These are phyloP conservation scores for Ophiostoma angusticollis DNA, from an alignment of 2,329 filamentous ascomycete genomes.

Conservation along the genomic window DNA sequence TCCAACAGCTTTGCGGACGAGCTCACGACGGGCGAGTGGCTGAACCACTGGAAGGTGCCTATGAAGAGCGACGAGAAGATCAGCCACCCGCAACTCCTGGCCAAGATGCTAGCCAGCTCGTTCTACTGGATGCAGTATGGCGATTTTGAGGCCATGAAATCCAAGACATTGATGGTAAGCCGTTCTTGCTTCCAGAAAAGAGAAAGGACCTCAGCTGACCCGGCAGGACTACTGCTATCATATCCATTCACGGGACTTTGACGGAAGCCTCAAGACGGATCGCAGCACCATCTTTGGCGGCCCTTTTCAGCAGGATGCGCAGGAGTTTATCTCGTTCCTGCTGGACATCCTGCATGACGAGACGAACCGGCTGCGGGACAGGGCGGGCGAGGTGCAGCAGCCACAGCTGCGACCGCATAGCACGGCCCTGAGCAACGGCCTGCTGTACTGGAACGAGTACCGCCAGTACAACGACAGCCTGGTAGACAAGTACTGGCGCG, in stretches of 20 bases:
- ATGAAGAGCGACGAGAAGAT: conserved; percentile 45
- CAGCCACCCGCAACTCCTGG: conserved; percentile 44
- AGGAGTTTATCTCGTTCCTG: conserved; percentile 78
- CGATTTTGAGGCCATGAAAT: conserved; percentile 37
- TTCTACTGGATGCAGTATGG: conserved; percentile 44
- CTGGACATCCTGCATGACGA: conserved; percentile 76
- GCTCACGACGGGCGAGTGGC: conserved; percentile 45
- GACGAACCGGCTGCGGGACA: conserved; percentile 51
- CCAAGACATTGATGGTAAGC: conserved; percentile 45
- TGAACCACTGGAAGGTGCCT: conserved; percentile 53
- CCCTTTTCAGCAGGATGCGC: conserved; percentile 72
- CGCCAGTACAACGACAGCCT: conserved; percentile 59
- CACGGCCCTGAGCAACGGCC: conserved; percentile 40
- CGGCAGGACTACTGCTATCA: conserved; percentile 47
- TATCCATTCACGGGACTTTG: conserved; percentile 35
- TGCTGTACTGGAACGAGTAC: conserved; percentile 63
- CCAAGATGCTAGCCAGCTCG: conserved; percentile 45
- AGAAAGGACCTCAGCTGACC: neutral
- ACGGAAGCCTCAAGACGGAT: conserved; percentile 17
- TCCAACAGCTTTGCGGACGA: conserved; percentile 56
- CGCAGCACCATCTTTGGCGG: conserved; percentile 51
- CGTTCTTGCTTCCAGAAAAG: neutral
- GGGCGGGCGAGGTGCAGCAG: conserved; percentile 14
- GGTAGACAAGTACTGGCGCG: conserved; percentile 67
- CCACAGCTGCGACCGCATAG: conserved; percentile 17